Evolutionary conservation across 2,329 filamentous ascomycete species (phyloP).

Genomic region (Kalaharituber pfeilii): DNA sequence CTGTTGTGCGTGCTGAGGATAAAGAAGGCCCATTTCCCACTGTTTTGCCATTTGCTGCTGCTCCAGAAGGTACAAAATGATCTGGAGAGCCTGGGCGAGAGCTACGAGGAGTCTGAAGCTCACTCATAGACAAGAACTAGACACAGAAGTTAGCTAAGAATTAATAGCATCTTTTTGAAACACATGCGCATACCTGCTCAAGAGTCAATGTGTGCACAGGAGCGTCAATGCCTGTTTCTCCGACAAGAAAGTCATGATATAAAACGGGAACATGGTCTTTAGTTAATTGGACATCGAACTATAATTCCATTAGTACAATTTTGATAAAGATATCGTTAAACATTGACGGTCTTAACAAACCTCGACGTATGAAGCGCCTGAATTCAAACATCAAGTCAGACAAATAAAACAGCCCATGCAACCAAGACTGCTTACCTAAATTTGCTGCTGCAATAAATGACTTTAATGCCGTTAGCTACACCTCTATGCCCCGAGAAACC

Average conservation of each 20-base stretch:
- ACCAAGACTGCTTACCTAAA: too few species aligned
- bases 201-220: slow-evolving; percentile 88
- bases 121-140: slow-evolving; percentile 65
- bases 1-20: neutral
- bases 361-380: slow-evolving; percentile 41
- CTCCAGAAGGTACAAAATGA: slow-evolving; percentile 7
- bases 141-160: slow-evolving; percentile 5
- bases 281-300: slow-evolving; percentile 74
- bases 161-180: neutral
- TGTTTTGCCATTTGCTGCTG: neutral
- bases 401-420: too few species aligned
- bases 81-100: slow-evolving; percentile 28
- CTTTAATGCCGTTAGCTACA: too few species aligned
- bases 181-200: slow-evolving; percentile 47
- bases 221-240: slow-evolving; percentile 91
- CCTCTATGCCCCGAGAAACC: too few species aligned
- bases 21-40: neutral
- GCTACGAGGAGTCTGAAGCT: slow-evolving; percentile 33
- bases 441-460: slow-evolving; percentile 96
- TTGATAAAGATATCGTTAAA: slow-evolving; percentile 39
- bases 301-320: slow-evolving; percentile 30
- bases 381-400: too few species aligned
- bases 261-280: slow-evolving; percentile 97
- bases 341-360: slow-evolving; percentile 26
- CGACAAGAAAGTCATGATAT: slow-evolving; percentile 96